These are phyloP conservation scores for California macrophylla DNA, from an alignment of 441 rosid species.

Conservation along the genomic window DNA sequence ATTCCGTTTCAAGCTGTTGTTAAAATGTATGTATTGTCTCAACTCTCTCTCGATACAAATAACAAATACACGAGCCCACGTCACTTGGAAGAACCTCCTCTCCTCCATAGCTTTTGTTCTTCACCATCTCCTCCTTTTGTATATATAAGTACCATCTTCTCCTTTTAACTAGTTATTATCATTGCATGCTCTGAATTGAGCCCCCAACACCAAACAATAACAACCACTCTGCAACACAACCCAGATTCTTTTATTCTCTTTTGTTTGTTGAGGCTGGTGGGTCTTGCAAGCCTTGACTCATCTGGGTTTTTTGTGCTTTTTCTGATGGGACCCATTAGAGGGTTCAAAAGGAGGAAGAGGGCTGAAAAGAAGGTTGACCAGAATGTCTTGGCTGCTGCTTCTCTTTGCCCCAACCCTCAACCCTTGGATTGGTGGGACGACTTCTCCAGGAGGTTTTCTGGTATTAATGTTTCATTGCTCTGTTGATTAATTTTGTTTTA, in stretches of 20 bases:
- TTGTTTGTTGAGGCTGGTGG: not conserved
- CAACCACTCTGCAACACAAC: not conserved
- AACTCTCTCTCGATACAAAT: not conserved
- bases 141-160: too few relatives aligned
- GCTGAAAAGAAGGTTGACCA: conserved; percentile 29
- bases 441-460: conserved; percentile 37
- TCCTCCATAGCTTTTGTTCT: not conserved
- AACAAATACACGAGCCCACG: conserved; percentile 1
- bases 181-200: not conserved
- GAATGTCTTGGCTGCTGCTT: conserved; percentile 23
- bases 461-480: conserved; percentile 20
- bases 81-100: not conserved
- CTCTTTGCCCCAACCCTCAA: conserved; percentile 33
- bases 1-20: too few relatives aligned
- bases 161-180: not conserved
- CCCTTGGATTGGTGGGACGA: conserved; percentile 49
- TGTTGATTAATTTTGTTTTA: not conserved
- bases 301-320: conserved; percentile 21
- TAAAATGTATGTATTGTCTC: too few relatives aligned
- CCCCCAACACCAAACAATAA: too few relatives aligned
- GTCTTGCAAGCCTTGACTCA: not conserved
- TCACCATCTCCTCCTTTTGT: not conserved
- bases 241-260: not conserved
- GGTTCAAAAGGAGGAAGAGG: conserved; percentile 31
- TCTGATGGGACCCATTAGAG: conserved; percentile 47